Conservation (phyloP, 2,329 filamentous ascomycete species). For the Chaetomiaceae sp. region DNA sequence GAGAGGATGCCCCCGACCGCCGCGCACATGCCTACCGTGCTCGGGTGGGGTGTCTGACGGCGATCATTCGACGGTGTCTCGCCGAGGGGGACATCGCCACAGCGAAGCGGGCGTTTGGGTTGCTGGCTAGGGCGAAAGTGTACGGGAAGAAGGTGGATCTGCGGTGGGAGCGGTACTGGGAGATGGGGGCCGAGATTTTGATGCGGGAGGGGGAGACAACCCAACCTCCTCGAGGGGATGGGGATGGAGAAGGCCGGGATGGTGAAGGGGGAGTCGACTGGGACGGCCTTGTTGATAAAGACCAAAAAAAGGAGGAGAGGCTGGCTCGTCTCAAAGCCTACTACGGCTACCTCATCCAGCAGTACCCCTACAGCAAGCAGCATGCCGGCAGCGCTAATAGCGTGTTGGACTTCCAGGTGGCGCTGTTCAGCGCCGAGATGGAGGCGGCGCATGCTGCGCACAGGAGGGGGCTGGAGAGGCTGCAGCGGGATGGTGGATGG, state of each 20-base stretch:
- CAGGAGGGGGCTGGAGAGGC: slow-evolving; percentile 38
- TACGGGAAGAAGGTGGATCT: slow-evolving; percentile 60
- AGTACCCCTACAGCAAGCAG: slow-evolving; percentile 65
- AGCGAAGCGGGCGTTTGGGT: slow-evolving; percentile 69
- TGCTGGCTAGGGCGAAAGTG: slow-evolving; percentile 58
- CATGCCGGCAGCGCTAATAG: slow-evolving; percentile 54
- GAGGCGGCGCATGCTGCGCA: slow-evolving; percentile 66
- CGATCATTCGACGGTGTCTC: slow-evolving; percentile 69
- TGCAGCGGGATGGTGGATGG: slow-evolving; percentile 26
- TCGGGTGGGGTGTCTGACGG: slow-evolving; percentile 63
- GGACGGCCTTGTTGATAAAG: too few relatives aligned
- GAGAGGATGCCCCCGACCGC: neutral
- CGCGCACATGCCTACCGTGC: slow-evolving; percentile 30
- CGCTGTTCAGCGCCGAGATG: slow-evolving; percentile 76
- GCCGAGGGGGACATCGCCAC: slow-evolving; percentile 64
- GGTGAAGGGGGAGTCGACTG: neutral
- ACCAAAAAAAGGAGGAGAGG: slow-evolving; percentile 34
- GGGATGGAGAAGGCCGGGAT: slow-evolving; percentile 8
- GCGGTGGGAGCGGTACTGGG: slow-evolving; percentile 68
- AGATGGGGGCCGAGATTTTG: slow-evolving; percentile 77
- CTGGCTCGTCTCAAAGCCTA: slow-evolving; percentile 51
- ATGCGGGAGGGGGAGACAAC: slow-evolving; percentile 52
- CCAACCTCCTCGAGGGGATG: neutral
- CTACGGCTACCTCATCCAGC: slow-evolving; percentile 73
- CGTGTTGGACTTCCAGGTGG: slow-evolving; percentile 74